These are phyloP conservation scores for Solanum chilense DNA, from an alignment of 257 asterid species.

Conservation along the genomic window DNA sequence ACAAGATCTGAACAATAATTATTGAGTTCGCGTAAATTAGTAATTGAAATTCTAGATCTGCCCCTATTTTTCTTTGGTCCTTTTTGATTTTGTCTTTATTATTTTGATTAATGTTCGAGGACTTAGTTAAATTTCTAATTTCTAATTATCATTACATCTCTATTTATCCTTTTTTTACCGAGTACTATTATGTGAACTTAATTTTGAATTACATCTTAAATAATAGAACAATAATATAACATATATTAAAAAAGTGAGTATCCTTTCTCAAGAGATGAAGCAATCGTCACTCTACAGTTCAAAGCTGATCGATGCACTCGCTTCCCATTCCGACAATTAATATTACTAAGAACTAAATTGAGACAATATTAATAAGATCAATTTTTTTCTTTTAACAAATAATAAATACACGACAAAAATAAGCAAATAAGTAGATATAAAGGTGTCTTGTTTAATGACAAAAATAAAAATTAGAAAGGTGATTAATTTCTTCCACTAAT, in stretches of 20 bases:
- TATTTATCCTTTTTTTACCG: not conserved
- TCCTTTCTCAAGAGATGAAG: not conserved
- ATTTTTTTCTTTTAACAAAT: not conserved
- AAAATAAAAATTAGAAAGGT: not conserved
- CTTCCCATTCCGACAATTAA: not conserved
- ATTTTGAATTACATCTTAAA: too few species aligned
- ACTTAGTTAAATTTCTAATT: not conserved
- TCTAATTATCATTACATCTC: not conserved
- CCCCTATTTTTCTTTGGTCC: not conserved
- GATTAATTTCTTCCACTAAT: not conserved
- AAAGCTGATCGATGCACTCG: too few species aligned
- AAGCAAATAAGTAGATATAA: not conserved
- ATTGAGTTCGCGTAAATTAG: accelerated
- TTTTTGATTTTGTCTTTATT: not conserved
- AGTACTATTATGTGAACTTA: too few species aligned
- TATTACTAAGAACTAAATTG: not conserved
- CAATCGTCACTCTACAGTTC: not conserved
- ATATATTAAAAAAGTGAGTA: not conserved
- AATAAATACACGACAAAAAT: not conserved
- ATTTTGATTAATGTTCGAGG: not conserved
- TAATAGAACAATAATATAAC: not conserved
- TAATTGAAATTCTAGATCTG: not conserved
- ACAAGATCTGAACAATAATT: not conserved
- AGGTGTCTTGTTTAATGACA: not conserved
- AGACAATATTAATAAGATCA: not conserved